These are phyloP conservation scores for Coemansia sp. DNA, from an alignment of 192 early-diverging fungal species.

Conservation along the genomic window DNA sequence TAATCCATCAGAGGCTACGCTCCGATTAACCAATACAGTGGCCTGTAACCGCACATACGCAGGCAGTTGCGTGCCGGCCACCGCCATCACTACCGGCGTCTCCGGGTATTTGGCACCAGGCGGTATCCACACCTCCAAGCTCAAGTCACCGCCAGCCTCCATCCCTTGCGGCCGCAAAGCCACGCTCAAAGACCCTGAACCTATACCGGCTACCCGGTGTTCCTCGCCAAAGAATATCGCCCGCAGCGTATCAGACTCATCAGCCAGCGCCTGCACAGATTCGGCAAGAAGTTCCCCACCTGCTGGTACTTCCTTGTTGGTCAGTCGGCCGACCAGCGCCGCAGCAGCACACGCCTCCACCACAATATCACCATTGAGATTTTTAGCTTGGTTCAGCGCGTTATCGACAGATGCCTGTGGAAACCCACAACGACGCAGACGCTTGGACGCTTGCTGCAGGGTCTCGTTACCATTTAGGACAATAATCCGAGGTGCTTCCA, in stretches of 20 bases:
- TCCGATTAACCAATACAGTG: constrained; percentile 50
- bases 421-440: constrained; percentile 35
- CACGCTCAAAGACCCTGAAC: constrained; percentile 16
- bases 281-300: background rate
- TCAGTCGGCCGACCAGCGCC: constrained; percentile 12
- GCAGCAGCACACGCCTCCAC: constrained; percentile 20
- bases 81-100: constrained; percentile 60
- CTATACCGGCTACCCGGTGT: background rate
- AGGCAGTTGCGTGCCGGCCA: constrained; percentile 65
- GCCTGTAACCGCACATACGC: constrained; percentile 68
- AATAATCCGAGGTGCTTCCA: constrained; percentile 19
- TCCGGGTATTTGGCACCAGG: constrained; percentile 64
- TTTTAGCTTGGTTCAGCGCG: background rate
- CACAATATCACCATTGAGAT: background rate
- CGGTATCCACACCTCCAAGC: constrained; percentile 68
- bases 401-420: constrained; percentile 7
- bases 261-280: constrained; percentile 7
- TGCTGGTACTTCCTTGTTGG: background rate
- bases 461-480: background rate
- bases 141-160: constrained; percentile 21
- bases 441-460: constrained; percentile 11
- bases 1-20: constrained; percentile 18
- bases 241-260: constrained; percentile 29
- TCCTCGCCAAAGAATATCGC: constrained; percentile 34
- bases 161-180: constrained; percentile 10